Percentiles rank a stretch among this genome's conserved stretches.
Conservation (phyloP, 2,329 filamentous ascomycete genomes). For the Colletotrichum acutatum region DNA sequence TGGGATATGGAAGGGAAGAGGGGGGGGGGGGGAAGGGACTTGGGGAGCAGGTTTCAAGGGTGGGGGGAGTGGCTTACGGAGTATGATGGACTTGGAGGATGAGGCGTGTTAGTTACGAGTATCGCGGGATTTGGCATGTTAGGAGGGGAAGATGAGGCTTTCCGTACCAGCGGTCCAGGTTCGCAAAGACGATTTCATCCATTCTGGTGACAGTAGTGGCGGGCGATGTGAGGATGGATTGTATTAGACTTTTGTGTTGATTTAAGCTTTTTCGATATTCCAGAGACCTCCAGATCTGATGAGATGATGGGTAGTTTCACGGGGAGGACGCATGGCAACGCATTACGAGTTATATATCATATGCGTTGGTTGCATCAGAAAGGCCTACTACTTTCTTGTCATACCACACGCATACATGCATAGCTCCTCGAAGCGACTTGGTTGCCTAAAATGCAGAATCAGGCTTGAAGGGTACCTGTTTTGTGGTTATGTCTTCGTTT, state of each 20-base stretch:
- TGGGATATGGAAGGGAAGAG: not conserved
- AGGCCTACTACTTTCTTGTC: not conserved
- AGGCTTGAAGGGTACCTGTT: not conserved
- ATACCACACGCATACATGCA: not conserved
- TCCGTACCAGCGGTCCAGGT: slow-evolving; percentile 51
- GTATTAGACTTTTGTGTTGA: not conserved
- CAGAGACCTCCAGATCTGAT: not conserved
- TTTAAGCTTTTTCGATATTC: not conserved
- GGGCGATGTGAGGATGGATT: not conserved
- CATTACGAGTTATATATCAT: not conserved
- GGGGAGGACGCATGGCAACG: not conserved
- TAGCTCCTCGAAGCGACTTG: not conserved
- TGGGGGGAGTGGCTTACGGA: slow-evolving; percentile 46
- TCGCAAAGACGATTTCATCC: slow-evolving; percentile 42
- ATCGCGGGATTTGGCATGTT: not conserved
- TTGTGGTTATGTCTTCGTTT: not conserved
- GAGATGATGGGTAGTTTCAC: not conserved
- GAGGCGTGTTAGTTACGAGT: not conserved
- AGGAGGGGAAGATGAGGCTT: not conserved
- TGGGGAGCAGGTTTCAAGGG: no score
- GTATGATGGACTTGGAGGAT: slow-evolving; percentile 52
- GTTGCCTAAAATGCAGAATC: not conserved
- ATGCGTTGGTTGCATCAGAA: no score
- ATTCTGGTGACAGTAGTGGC: slow-evolving; percentile 36
- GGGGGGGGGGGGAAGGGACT: no score